Conservation (phyloP, 257 asterid genomes). For the Asclepias syriaca region DNA sequence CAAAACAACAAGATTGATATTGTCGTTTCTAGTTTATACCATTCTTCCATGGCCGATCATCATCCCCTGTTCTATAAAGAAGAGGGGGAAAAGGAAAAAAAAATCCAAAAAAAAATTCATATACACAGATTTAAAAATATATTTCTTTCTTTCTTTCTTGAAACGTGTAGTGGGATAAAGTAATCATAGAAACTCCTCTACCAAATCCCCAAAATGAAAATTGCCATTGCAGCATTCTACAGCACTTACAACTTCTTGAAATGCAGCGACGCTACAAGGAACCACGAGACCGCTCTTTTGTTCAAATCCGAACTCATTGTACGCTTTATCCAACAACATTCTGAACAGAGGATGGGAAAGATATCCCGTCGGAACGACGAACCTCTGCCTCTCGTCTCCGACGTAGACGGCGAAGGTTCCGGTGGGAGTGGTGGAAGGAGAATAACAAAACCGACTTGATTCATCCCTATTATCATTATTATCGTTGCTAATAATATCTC, state of each 20-base stretch:
- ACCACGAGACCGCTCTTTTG: conserved; percentile 55
- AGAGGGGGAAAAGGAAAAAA: no score
- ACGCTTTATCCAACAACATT: conserved; percentile 74
- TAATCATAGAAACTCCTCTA: conserved; percentile 48
- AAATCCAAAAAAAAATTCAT: not conserved
- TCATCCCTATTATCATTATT: no score
- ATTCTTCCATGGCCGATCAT: no score
- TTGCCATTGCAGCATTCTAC: conserved; percentile 57
- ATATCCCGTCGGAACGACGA: conserved; percentile 60
- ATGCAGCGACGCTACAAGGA: conserved; percentile 65
- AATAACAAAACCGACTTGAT: not conserved
- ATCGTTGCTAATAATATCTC: not conserved
- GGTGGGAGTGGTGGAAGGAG: conserved; percentile 35
- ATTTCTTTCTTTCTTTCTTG: not conserved
- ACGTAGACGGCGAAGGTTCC: conserved; percentile 68
- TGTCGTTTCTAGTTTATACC: no score
- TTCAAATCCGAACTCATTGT: conserved; percentile 56
- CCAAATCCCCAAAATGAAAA: conserved; percentile 62
- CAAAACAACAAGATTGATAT: not conserved
- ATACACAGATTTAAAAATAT: no score
- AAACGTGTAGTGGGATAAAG: not conserved
- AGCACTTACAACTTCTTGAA: conserved; percentile 58
- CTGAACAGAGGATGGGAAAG: conserved; percentile 81
- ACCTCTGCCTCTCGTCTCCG: conserved; percentile 64
- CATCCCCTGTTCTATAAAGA: no score